A percentile compares a stretch with the other conserved stretches of the same genome.
These are phyloP conservation scores for Penicillium taxi DNA, from an alignment of 495 filamentous ascomycete species.

Conservation along the genomic window DNA sequence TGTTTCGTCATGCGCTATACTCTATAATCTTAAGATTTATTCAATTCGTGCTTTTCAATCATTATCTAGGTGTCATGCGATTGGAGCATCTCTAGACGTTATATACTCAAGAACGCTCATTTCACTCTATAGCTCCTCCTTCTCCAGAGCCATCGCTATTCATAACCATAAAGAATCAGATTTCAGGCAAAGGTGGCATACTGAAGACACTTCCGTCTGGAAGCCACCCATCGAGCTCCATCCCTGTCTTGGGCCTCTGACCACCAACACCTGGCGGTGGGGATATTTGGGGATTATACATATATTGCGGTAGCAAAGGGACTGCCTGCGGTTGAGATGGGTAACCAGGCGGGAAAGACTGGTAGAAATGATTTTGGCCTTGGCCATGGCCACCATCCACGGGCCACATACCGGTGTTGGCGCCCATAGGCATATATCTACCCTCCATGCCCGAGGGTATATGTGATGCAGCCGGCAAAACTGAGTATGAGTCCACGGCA, in stretches of 20 bases:
- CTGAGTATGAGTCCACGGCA: conserved; percentile 11
- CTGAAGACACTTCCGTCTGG: conserved; percentile 30
- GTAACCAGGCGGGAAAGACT: conserved; percentile 11
- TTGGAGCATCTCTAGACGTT: no score
- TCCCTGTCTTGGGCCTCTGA: conserved; percentile 15
- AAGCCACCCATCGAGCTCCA: conserved; percentile 35
- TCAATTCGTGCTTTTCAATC: no score
- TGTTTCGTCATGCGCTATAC: no score
- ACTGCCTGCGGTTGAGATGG: conserved; percentile 9
- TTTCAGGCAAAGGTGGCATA: conserved; percentile 28
- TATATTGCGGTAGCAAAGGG: conserved; percentile 18
- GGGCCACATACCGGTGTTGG: conserved; percentile 17
- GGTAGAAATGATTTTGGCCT: conserved; percentile 14
- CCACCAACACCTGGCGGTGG: conserved; percentile 8
- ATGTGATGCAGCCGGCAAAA: conserved; percentile 10
- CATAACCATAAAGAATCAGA: no score
- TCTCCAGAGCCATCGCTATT: no score
- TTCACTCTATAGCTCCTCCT: no score
- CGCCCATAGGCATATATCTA: conserved; percentile 18
- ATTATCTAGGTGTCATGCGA: no score
- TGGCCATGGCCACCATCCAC: conserved; percentile 19
- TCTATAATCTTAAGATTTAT: no score
- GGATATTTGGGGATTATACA: conserved; percentile 22
- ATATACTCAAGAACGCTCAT: background rate
- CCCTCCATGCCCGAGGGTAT: conserved; percentile 15